Conservation (phyloP, 129 eudicot species). For the Heracleum sosnowskyi region DNA sequence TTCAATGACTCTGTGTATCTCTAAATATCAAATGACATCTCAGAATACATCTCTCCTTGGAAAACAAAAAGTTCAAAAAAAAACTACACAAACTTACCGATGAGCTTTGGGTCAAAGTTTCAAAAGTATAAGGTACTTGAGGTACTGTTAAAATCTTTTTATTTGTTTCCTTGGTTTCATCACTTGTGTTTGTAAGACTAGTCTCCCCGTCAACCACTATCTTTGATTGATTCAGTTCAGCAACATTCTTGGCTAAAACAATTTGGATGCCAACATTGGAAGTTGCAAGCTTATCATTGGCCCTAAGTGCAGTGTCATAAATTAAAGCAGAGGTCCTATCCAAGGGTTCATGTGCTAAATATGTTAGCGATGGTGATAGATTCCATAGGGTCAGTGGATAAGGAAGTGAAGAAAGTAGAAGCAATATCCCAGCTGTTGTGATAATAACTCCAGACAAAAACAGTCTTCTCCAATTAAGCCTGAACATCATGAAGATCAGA, state of each 20-base stretch:
- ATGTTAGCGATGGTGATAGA: conserved; percentile 24
- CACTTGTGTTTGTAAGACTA: conserved; percentile 18
- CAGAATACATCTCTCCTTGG: conserved; percentile 7
- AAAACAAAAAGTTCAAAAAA: background rate
- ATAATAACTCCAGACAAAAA: conserved; percentile 38
- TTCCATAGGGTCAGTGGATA: conserved; percentile 37
- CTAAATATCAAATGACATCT: conserved; percentile 28
- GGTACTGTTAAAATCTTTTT: conserved; percentile 13
- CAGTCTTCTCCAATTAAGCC: conserved; percentile 49
- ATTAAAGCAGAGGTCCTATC: conserved; percentile 21
- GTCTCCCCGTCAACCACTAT: conserved; percentile 27
- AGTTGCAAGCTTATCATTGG: conserved; percentile 16
- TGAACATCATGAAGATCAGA: conserved; percentile 39
- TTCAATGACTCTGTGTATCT: conserved; percentile 48
- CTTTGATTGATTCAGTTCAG: conserved; percentile 21
- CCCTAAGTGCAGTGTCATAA: conserved; percentile 19
- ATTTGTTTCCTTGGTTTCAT: conserved; percentile 16
- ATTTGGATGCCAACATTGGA: conserved; percentile 16
- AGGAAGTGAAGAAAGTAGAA: conserved; percentile 55
- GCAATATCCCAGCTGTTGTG: conserved; percentile 33
- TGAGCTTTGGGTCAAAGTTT: conserved; percentile 20
- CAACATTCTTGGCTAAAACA: conserved; percentile 31
- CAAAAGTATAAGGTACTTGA: conserved; percentile 23
- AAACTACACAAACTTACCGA: conserved; percentile 33
- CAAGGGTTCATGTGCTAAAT: conserved; percentile 25